Conservation (phyloP, 441 rosid genomes). For the Arabidopsis hybrid region DNA sequence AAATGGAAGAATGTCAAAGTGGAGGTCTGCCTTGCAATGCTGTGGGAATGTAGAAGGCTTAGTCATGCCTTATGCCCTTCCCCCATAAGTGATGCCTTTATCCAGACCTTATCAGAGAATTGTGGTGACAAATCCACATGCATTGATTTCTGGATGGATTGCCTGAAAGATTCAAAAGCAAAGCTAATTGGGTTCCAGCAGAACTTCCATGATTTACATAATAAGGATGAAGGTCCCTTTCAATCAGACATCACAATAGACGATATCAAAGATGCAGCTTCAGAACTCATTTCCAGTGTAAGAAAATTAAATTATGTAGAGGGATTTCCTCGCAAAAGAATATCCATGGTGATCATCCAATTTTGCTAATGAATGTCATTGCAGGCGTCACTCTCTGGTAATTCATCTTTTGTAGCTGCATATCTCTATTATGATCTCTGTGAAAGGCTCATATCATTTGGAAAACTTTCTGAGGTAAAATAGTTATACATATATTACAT, state of each 20-base stretch:
- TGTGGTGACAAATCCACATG: slow-evolving; percentile 58
- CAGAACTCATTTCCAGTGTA: slow-evolving; percentile 73
- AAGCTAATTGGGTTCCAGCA: slow-evolving; percentile 70
- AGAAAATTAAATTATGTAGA: slow-evolving; percentile 39
- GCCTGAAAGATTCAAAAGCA: slow-evolving; percentile 71
- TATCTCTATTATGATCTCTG: slow-evolving; percentile 84
- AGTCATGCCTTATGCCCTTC: slow-evolving; percentile 86
- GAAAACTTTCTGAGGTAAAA: slow-evolving; percentile 79
- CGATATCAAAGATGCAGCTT: slow-evolving; percentile 65
- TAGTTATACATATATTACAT: slow-evolving; percentile 36
- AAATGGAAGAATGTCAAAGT: slow-evolving; percentile 57
- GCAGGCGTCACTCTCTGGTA: slow-evolving; percentile 63
- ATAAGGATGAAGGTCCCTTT: slow-evolving; percentile 44
- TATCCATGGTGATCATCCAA: slow-evolving; percentile 15
- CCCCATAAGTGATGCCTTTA: slow-evolving; percentile 71
- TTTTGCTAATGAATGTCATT: slow-evolving; percentile 34
- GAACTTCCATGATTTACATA: slow-evolving; percentile 53
- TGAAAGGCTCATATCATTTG: slow-evolving; percentile 69
- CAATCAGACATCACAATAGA: slow-evolving; percentile 52
- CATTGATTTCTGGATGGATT: slow-evolving; percentile 71
- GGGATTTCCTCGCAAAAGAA: slow-evolving; percentile 8
- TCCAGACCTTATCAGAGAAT: slow-evolving; percentile 54
- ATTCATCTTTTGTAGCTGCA: slow-evolving; percentile 72
- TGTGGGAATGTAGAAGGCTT: slow-evolving; percentile 91
- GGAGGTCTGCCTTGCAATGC: slow-evolving; percentile 62